Base-by-base conservation (phyloP, 192 early-diverging fungal genomes). In the Coemansia sp. region DNA sequence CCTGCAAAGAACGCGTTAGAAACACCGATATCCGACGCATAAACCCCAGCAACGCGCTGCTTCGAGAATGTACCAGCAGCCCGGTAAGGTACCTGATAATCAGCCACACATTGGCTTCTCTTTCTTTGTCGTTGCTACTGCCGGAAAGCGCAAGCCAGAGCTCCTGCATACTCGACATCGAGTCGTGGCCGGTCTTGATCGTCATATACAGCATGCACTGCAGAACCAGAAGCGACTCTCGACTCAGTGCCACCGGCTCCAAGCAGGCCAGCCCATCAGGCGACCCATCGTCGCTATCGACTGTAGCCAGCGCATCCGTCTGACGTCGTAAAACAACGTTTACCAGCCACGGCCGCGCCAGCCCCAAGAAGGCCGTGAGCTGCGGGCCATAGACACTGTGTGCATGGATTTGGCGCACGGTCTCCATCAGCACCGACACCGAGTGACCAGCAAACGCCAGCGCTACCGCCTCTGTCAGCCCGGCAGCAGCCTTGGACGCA, bases 141-240 rank as follows among this genome's bases (percentile, higher is more conserved):
- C 72, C 71, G 1, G 64, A 75, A 11, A 83, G 55, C 37, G 73
- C 72, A 34, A 75, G 38, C 81, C 81, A 83, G 38, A 78, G 72
- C 14, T 32, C 70, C 43, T 83, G 75, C 67, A 78, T 75, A 18
- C 61, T 61, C 11, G 69, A 12, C 51, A 83, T 54, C 0, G 66
- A 59, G 32, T 66, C 73, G 18, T 48, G 36, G 1, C 62, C 76
- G 0, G 75, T 41, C 34, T 61, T 60, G 39, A 64, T 67, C 0
- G 81, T 83, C 65, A 78, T 43, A 32, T 67, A 78, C 73, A 83
- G 64, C 76, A 83, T 64, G 69, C 81, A 83, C 64, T 67, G 81
- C 39, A 83, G 61, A 3, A 73, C 76, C n/a, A 74, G 64, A 63
- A 75, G 67, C 53, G 81, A 75, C 18, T 75, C 76, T 14, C 60